Evolutionary conservation across 2,329 filamentous ascomycete genomes (phyloP), one percentile per base, ranked within the genome.

Genomic region (Cladosporium phlei): DNA sequence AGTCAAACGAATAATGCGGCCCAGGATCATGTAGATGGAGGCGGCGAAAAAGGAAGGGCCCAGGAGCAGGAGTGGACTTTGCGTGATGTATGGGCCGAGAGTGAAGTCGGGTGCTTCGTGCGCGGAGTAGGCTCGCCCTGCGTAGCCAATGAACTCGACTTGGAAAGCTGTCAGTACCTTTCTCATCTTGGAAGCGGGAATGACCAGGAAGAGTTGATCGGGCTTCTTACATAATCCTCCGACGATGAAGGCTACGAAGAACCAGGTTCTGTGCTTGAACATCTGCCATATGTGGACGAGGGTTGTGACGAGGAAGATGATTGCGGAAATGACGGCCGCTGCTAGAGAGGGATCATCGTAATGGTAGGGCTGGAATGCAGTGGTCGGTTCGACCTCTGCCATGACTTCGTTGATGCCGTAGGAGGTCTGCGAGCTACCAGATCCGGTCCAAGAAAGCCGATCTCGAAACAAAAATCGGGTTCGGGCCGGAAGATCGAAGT

Each of bases 21-120:
- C 69, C 3, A 76, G 66, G 11, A 68, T 66, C 72, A 76, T 76
- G 65, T 77, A 76, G 29, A 76, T 69, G 8, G 70, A 68, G 2
- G 74, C 74, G 20, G 74, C 72, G 57, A 72, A 73, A 37, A 76
- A 62, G 10, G 68, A 66, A 0, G 74, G 73, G 1, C 70, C 69
- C 10, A 76, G 57, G 21, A 77, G 64, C 37, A 76, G 63, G 29
- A 72, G 58, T 12, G 71, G 55, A 34, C 55, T 28, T 45, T 54
- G 58, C 44, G 51, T 52, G 20, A 58, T 61, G 48, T 35, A 55
- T 51, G 34, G 54, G 49, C 30, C 2, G 56, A 52, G 7, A 1
- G 22, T 9, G 14, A n/a, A 44, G 4, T 35, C 16, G 2, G 40
- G 40, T 3, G 40, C 22, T n/a, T 44, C 16, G 5, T 17, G 14